Evolutionary conservation across 73 alveolate genomes (phyloP).

Genomic region (Symbiodinium pilosum): DNA sequence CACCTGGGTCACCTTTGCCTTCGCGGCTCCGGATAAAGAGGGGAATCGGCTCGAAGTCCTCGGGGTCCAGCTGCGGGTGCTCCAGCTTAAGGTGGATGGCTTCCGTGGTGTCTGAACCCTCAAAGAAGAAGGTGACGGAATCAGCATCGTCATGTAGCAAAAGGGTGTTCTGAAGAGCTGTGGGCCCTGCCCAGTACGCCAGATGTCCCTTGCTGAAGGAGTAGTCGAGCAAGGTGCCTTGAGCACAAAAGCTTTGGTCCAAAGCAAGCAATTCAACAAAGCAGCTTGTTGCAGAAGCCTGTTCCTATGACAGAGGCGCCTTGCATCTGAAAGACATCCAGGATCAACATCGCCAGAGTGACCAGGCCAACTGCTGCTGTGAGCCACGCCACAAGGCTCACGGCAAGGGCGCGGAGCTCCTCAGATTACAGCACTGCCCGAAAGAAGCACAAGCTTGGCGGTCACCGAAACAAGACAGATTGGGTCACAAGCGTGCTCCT

Average conservation of each 20-base stretch:
- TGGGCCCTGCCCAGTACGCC: neutral
- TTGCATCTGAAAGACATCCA: neutral
- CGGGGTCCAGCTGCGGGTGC: neutral
- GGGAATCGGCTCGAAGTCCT: neutral
- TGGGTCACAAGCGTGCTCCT: too few relatives aligned
- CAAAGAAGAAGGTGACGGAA: neutral
- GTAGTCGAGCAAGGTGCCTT: constrained; percentile 10
- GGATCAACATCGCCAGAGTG: neutral
- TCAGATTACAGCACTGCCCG: neutral
- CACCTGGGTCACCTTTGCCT: too few relatives aligned
- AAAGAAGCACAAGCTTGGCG: too few relatives aligned
- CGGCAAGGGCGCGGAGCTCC: neutral
- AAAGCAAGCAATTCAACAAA: too few relatives aligned
- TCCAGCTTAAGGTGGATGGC: neutral
- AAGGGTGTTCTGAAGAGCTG: constrained; percentile 32
- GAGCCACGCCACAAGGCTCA: neutral
- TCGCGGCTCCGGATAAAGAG: neutral
- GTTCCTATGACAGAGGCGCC: neutral
- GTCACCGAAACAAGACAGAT: too few relatives aligned
- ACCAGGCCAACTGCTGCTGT: neutral
- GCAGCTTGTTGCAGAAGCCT: too few relatives aligned
- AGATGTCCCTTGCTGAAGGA: constrained; percentile 36
- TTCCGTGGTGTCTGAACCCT: neutral
- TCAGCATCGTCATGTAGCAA: constrained; percentile 10
- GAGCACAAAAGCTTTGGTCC: too few relatives aligned